Evolutionary conservation across 208 protist genomes (phyloP).

Genomic region (Acanthamoeba divionensis): DNA sequence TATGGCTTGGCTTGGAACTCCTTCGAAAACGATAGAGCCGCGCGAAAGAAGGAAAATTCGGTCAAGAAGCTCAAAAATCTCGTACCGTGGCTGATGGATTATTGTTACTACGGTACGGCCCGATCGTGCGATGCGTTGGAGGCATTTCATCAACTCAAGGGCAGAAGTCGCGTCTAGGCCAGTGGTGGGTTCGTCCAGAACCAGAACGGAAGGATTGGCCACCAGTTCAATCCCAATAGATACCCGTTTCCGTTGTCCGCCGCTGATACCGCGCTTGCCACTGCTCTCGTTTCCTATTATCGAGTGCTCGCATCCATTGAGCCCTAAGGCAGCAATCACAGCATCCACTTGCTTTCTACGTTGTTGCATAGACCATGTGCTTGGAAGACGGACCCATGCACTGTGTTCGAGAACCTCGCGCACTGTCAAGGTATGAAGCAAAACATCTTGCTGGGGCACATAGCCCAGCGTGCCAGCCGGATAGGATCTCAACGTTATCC

Average conservation of each 20-base stretch:
- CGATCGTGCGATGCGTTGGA: not conserved
- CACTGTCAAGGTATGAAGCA: no score
- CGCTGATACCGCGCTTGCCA: conserved; percentile 56
- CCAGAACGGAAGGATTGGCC: not conserved
- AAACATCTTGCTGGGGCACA: no score
- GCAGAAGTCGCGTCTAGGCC: not conserved
- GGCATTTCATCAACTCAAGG: not conserved
- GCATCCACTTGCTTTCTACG: not conserved
- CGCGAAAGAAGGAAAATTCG: no score
- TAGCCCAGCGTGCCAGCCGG: no score
- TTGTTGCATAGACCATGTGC: no score
- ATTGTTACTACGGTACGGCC: conserved; percentile 7
- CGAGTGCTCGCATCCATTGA: not conserved
- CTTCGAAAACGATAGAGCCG: no score
- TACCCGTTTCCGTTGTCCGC: conserved; percentile 58
- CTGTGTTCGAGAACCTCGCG: no score
- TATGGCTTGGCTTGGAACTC: no score
- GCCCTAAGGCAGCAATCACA: not conserved
- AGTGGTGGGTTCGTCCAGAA: conserved; percentile 54
- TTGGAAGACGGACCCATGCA: no score
- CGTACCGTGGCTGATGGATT: not conserved
- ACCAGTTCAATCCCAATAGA: conserved; percentile 51
- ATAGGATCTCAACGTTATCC: no score
- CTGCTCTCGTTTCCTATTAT: not conserved
- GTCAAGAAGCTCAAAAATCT: no score